A percentile compares a stretch with the other conserved stretches of the same genome.
Conservation (phyloP, 2,329 filamentous ascomycete genomes). For the Curvularia hawaiiensis region DNA sequence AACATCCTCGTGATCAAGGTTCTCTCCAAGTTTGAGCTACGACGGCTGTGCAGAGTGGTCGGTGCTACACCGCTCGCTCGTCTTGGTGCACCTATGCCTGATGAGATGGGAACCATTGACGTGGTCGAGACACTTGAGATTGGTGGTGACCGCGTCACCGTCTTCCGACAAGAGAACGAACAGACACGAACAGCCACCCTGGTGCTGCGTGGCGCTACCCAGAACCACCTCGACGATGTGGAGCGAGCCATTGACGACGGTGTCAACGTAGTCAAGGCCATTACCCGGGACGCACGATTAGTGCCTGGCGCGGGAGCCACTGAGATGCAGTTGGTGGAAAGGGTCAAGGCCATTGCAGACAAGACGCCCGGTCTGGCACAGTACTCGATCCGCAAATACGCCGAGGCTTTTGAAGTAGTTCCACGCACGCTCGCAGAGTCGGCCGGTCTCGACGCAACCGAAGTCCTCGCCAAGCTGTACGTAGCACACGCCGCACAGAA, state of each 20-base stretch:
- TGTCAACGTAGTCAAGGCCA: constrained; percentile 98
- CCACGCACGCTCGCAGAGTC: constrained; percentile 93
- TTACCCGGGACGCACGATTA: constrained; percentile 88
- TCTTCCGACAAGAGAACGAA: constrained; percentile 96
- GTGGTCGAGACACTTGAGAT: constrained; percentile 97
- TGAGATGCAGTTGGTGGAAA: constrained; percentile 91
- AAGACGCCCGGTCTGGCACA: constrained; percentile 91
- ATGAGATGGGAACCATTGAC: constrained; percentile 96
- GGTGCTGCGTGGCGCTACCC: constrained; percentile 91
- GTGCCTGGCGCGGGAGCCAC: constrained; percentile 94
- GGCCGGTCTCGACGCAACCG: constrained; percentile 95
- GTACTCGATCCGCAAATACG: constrained; percentile 97
- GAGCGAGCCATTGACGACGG: constrained; percentile 97
- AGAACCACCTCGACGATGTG: constrained; percentile 97
- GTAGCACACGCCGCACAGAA: constrained; percentile 76
- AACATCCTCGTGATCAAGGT: constrained; percentile 96
- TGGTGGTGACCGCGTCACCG: constrained; percentile 95
- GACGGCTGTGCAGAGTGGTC: constrained; percentile 92
- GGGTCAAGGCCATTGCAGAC: constrained; percentile 87
- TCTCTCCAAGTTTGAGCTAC: constrained; percentile 96
- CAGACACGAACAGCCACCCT: constrained; percentile 91
- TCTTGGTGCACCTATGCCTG: constrained; percentile 97
- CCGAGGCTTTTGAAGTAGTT: constrained; percentile 96
- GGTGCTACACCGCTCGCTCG: constrained; percentile 95
- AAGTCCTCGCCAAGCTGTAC: constrained; percentile 89